These are phyloP conservation scores for Rusavskia elegans DNA, from an alignment of 495 filamentous ascomycete species.

Conservation along the genomic window DNA sequence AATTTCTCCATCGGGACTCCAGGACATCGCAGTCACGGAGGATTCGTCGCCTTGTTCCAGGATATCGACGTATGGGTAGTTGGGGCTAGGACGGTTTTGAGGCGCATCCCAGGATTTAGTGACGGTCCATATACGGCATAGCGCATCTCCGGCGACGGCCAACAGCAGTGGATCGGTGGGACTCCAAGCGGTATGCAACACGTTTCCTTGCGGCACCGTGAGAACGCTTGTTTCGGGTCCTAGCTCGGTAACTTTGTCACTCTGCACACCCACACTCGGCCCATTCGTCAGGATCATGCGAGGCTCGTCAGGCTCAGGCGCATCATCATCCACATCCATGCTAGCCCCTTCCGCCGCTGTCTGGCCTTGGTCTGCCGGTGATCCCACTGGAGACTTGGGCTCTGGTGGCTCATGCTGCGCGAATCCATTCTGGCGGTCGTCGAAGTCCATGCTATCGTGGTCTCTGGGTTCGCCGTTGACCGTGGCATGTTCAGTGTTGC, in stretches of 20 bases:
- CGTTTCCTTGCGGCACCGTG: conserved; percentile 40
- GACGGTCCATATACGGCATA: conserved; percentile 67
- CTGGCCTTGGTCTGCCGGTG: conserved; percentile 6
- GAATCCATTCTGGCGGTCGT: conserved; percentile 7
- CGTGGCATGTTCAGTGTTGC: neutral
- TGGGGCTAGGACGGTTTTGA: conserved; percentile 12
- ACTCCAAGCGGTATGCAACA: conserved; percentile 64
- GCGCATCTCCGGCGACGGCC: conserved; percentile 59
- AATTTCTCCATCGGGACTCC: conserved; percentile 48
- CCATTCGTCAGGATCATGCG: conserved; percentile 47
- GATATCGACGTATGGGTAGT: conserved; percentile 6
- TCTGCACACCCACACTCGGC: conserved; percentile 54
- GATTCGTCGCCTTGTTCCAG: conserved; percentile 20
- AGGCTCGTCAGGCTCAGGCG: conserved; percentile 25
- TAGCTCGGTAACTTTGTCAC: conserved; percentile 48
- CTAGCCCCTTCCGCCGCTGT: conserved; percentile 31
- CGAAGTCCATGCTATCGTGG: conserved; percentile 15
- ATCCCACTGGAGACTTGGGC: conserved; percentile 28
- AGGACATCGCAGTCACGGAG: conserved; percentile 48
- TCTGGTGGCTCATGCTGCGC: conserved; percentile 13
- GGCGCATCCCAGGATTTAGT: conserved; percentile 28
- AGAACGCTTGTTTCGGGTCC: conserved; percentile 50
- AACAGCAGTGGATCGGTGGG: conserved; percentile 58
- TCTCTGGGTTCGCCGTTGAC: conserved; percentile 22
- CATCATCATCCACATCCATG: conserved; percentile 42